These are phyloP conservation scores for Extremus antarcticus DNA, from an alignment of 495 filamentous ascomycete genomes.

Conservation along the genomic window DNA sequence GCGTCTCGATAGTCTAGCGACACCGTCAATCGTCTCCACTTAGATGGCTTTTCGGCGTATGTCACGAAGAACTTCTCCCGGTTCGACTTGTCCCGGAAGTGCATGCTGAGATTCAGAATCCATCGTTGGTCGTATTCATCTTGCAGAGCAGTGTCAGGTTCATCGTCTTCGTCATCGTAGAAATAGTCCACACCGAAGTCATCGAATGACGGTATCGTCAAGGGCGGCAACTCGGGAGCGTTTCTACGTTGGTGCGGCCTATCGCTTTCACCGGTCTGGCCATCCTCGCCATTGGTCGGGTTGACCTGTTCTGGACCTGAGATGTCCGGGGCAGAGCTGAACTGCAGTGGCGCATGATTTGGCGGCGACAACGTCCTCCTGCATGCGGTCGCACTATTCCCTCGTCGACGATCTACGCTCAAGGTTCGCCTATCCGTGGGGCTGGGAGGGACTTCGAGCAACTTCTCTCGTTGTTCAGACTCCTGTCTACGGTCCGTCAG, in stretches of 20 bases:
- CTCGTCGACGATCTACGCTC: slow-evolving; percentile 53
- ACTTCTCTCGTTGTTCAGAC: slow-evolving; percentile 63
- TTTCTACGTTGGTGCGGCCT: not conserved
- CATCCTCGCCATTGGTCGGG: not conserved
- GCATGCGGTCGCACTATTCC: slow-evolving; percentile 26
- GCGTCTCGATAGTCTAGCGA: slow-evolving; percentile 88
- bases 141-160: slow-evolving; percentile 38
- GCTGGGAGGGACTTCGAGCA: slow-evolving; percentile 51
- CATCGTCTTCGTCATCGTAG: slow-evolving; percentile 29
- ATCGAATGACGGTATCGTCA: slow-evolving; percentile 11
- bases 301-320: not conserved
- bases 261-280: not conserved
- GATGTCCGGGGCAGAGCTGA: slow-evolving; percentile 25
- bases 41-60: slow-evolving; percentile 65
- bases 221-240: slow-evolving; percentile 5
- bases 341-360: slow-evolving; percentile 28
- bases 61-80: slow-evolving; percentile 98
- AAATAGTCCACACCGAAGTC: slow-evolving; percentile 36
- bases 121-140: slow-evolving; percentile 79
- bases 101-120: slow-evolving; percentile 98
- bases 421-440: slow-evolving; percentile 54
- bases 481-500: slow-evolving; percentile 71
- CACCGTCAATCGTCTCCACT: slow-evolving; percentile 82
- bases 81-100: slow-evolving; percentile 88
- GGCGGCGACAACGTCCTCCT: slow-evolving; percentile 27